Conservation (phyloP, 192 early-diverging fungal species). For the Helicostylum pulchrum region DNA sequence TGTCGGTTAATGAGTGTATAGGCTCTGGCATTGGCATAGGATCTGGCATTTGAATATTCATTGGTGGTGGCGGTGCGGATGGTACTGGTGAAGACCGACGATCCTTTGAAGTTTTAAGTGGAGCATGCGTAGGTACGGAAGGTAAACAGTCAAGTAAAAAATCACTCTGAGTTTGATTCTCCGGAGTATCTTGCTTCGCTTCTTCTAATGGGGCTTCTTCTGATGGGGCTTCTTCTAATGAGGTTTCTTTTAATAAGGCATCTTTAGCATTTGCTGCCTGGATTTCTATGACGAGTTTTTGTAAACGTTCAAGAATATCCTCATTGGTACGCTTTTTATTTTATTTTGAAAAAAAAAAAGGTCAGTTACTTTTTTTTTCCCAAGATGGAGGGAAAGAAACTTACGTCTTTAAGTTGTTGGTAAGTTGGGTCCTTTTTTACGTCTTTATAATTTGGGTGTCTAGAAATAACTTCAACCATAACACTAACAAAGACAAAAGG, state of each 20-base stretch:
- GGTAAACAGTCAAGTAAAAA: slow-evolving; percentile 5
- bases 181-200: background rate
- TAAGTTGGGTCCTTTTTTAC: background rate
- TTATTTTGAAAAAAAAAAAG: background rate
- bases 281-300: background rate
- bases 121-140: slow-evolving; percentile 16
- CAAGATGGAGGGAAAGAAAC: background rate
- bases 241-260: background rate
- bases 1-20: too few relatives aligned
- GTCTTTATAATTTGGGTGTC: background rate
- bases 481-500: slow-evolving; percentile 4
- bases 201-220: slow-evolving; percentile 10
- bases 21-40: background rate
- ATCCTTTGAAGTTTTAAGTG: background rate
- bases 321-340: background rate
- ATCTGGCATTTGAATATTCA: background rate
- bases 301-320: background rate
- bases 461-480: background rate
- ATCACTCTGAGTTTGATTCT: background rate
- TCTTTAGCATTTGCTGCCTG: background rate
- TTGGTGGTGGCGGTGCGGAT: background rate
- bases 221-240: background rate
- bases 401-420: slow-evolving; percentile 1
- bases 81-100: background rate
- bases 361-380: background rate